These are phyloP conservation scores for Pyronema domesticum DNA, from an alignment of 495 filamentous ascomycete species.

Conservation along the genomic window DNA sequence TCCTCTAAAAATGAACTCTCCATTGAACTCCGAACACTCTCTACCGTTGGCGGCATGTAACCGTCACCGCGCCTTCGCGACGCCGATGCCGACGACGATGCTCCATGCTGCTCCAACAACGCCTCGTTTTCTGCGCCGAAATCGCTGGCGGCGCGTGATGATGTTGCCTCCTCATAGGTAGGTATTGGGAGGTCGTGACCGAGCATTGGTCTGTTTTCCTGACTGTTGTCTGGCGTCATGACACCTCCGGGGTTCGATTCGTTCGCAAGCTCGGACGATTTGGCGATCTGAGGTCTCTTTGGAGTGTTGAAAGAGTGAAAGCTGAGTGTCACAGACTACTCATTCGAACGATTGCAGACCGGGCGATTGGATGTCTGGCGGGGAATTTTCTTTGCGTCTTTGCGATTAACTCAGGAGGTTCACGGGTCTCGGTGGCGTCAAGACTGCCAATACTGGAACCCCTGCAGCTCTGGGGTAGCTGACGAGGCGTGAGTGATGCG, in stretches of 20 bases:
- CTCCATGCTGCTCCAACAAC: conserved; percentile 16
- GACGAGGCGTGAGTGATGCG: too few species aligned
- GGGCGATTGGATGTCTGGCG: neutral
- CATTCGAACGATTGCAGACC: conserved; percentile 4
- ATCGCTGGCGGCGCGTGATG: conserved; percentile 39
- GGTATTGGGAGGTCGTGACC: conserved; percentile 54
- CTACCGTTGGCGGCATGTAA: conserved; percentile 61
- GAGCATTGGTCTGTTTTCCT: conserved; percentile 21
- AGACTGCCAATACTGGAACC: too few species aligned
- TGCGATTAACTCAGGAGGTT: too few species aligned
- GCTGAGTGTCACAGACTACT: conserved; percentile 22
- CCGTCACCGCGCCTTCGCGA: conserved; percentile 23
- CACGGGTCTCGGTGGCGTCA: too few species aligned
- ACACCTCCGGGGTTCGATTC: neutral
- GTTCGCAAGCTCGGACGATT: neutral
- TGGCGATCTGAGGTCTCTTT: neutral
- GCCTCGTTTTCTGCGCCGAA: conserved; percentile 16
- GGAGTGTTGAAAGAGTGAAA: conserved; percentile 1
- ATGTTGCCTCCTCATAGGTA: conserved; percentile 79
- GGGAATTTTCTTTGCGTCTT: too few species aligned
- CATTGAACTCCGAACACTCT: conserved; percentile 44
- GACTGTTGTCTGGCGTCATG: neutral
- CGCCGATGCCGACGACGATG: neutral
- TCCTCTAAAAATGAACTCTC: conserved; percentile 31
- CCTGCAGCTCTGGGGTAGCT: too few species aligned